These are phyloP conservation scores for Climacium dendroides DNA, from an alignment of 225 moss, liverwort and hornwort genomes.

Conservation along the genomic window DNA sequence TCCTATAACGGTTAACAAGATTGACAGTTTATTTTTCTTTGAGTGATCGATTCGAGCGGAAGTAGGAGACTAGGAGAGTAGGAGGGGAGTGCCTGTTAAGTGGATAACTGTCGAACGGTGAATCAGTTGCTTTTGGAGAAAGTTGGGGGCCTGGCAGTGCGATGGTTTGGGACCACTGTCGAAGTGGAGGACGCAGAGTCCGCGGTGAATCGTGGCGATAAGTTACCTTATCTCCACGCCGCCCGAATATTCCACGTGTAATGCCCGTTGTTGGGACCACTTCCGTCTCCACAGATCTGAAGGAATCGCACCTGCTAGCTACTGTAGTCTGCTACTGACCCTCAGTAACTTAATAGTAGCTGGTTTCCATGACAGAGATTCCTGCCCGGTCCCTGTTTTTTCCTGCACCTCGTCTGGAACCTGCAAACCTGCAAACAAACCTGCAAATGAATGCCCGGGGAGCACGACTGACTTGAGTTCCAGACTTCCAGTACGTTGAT, in stretches of 20 bases:
- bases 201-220: neutral
- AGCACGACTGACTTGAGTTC: neutral
- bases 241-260: neutral
- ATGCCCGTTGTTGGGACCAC: neutral
- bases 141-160: neutral
- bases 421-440: too few species aligned
- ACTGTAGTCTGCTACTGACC: neutral
- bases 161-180: conserved; percentile 1
- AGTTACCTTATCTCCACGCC: neutral
- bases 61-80: too few species aligned
- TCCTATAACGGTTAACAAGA: too few species aligned
- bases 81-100: neutral
- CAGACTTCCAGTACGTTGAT: too few species aligned
- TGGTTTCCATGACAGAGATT: neutral
- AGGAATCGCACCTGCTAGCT: neutral
- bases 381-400: neutral
- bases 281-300: neutral
- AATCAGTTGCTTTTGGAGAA: neutral
- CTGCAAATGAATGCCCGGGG: too few species aligned
- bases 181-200: neutral
- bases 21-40: neutral
- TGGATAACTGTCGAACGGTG: neutral
- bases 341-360: too few species aligned
- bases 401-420: neutral
- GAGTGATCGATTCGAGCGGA: neutral